Base-by-base conservation (phyloP, 768 basidiomycete species). In the Boletus rufocinnamomeus region DNA sequence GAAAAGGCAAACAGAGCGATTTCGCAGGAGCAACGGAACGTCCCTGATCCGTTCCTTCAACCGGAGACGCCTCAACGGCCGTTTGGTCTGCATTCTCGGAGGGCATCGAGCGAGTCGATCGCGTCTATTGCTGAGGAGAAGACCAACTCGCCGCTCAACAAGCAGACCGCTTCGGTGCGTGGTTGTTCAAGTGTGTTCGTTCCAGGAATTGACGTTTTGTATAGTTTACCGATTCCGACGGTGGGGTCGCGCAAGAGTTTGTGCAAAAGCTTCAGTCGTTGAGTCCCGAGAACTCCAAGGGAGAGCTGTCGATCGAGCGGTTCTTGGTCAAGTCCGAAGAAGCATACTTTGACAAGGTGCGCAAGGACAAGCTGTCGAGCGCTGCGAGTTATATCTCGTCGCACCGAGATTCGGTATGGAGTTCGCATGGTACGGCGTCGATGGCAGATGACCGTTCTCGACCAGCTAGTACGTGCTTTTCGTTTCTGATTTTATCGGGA, bases 201-300 rank as follows among this genome's bases (percentile, higher is more conserved):
- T 58, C 50, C 41, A 4, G 8, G 19, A 4, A 30, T 55, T 60
- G 45, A 59, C 21, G 28, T 48, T 40, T 59, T 41, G 30, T 35
- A 53, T 14, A 94, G 89, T 97, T 97, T 75, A 96, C 95, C 23
- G 95, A 96, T 72, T 81, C 91, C 1, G 93, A 96, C 70, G 95
- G 95, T 37, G 92, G 92, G 48, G 94, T 97, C 50, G 90, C 93
- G 11, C 83, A 88, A 37, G 87, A 91, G 56, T 97, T 96, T 73
- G 91, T 94, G 10, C 85, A 90, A 66, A 93, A 89, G 71, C 75
- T 97, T 41, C 89, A 93, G 68, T 69, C 69, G 56, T 81, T 96
- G 57, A 87, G 83, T 45, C 79, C 93, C 0, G 90, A 93, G 56
- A 97, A 96, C 71, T 95, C 95, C 6, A 91, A 93, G 76, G 83